Evolutionary conservation across 2,329 filamentous ascomycete genomes (phyloP), one percentile per base, ranked within the genome.

Genomic region (Fusarium sp.): DNA sequence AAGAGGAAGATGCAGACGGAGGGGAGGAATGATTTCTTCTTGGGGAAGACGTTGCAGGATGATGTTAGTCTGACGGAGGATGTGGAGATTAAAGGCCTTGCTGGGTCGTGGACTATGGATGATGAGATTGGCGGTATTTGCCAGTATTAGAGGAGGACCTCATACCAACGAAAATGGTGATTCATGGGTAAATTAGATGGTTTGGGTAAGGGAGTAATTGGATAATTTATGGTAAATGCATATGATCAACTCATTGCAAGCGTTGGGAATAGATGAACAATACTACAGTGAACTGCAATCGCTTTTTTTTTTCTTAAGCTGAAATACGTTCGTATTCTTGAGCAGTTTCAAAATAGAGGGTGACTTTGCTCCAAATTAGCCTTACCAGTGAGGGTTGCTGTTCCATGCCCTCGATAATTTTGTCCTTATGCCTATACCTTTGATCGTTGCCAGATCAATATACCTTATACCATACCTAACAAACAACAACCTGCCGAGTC

Each of bases 101-200:
- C 94, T 10, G 94, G 93, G 5, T 92, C 90, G 1, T 98, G 95
- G 95, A 92, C 90, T n/a, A 91, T 96, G 78, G 94, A 97, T 77
- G 94, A 97, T 64, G 88, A 89, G 69, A 91, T 91, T 57, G 94
- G 90, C 10, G 90, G 89, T 0, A 87, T 90, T 37, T 90, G 88
- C 76, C 83, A 84, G 63, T 88, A 88, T 68, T 90, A 70, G 63
- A 38, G 38, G n/a, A 18, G n/a, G 42, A 5, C 37, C 7, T 45
- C n/a, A 31, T 35, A 48, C 29, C 39, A 44, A 46, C 21, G 21
- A 33, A 23, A 42, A 42, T 37, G 16, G 42, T 23, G 27, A 46
- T 33, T 65, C 10, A 44, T 18, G 21, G 25, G 37, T 18, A 41
- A 27, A 38, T 16, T 52, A 29, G 11, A 63, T 35, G 38, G 19